A percentile compares a stretch with the other conserved stretches of the same genome.
Evolutionary conservation across 106 monocot species (phyloP).

Genomic region (Apostasia shenzhenica): DNA sequence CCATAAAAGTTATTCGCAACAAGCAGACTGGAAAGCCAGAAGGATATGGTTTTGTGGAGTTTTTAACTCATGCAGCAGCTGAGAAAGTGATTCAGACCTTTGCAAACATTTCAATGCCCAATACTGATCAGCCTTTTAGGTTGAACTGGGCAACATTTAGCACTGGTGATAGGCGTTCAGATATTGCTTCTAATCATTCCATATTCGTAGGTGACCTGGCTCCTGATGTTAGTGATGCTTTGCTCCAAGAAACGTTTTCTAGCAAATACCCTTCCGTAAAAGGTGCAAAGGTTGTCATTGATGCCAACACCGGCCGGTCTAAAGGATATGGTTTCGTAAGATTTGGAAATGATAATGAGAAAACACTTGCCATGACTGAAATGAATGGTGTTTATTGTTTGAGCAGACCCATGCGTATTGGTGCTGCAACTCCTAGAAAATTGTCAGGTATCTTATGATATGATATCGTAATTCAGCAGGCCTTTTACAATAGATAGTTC

Average conservation of each 20-base stretch:
- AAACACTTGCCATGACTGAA: constrained; percentile 31
- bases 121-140: constrained; percentile 54
- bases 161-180: constrained; percentile 41
- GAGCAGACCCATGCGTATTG: constrained; percentile 29
- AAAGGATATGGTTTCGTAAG: constrained; percentile 42
- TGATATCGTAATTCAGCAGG: too few species aligned
- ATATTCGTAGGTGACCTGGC: constrained; percentile 65
- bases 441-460: constrained; percentile 7
- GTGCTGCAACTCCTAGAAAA: constrained; percentile 38
- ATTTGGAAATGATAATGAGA: constrained; percentile 42
- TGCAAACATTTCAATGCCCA: constrained; percentile 51
- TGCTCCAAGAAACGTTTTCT: constrained; percentile 32
- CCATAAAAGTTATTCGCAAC: constrained; percentile 64
- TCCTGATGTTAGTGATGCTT: constrained; percentile 30
- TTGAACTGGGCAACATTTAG: constrained; percentile 70
- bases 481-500: too few species aligned
- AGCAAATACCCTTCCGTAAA: constrained; percentile 29
- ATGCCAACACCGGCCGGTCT: constrained; percentile 32
- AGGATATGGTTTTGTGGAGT: constrained; percentile 78
- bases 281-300: constrained; percentile 37
- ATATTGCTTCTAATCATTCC: constrained; percentile 44
- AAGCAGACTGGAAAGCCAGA: constrained; percentile 65
- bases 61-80: constrained; percentile 39
- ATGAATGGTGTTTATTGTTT: constrained; percentile 41
- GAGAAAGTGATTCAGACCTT: constrained; percentile 50